A percentile compares a stretch with the other conserved stretches of the same genome.
Conservation (phyloP, 805 yeast genomes). For the Barnettozyma botsteinii region DNA sequence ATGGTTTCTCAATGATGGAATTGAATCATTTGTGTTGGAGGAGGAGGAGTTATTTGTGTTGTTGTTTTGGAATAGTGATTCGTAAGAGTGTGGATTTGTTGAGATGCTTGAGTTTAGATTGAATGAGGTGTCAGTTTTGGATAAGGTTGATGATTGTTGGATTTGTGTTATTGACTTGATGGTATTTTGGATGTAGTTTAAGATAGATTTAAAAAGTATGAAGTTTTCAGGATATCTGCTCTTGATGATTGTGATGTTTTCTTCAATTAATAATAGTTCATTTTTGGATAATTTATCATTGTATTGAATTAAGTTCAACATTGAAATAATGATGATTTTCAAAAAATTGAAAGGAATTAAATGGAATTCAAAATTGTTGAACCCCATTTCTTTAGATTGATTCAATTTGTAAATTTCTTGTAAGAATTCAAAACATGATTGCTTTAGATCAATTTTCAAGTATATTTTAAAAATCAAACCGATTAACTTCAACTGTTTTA, state of each 20-base stretch:
- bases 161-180: slow-evolving; percentile 1
- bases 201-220: slow-evolving; percentile 18
- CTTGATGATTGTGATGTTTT: slow-evolving; percentile 17
- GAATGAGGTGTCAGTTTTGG: neutral
- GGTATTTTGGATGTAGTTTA: slow-evolving; percentile 6
- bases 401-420: slow-evolving; percentile 7
- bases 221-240: slow-evolving; percentile 26
- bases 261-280: slow-evolving; percentile 11
- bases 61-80: slow-evolving; percentile 6
- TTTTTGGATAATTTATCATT: slow-evolving; percentile 10
- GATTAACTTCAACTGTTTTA: slow-evolving; percentile 8
- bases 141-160: neutral
- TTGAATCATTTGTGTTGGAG: neutral
- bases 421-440: slow-evolving; percentile 15
- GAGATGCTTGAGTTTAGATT: neutral
- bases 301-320: slow-evolving; percentile 14
- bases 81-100: slow-evolving; percentile 4
- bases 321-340: slow-evolving; percentile 19
- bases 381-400: slow-evolving; percentile 15
- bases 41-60: neutral
- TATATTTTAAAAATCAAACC: slow-evolving; percentile 15
- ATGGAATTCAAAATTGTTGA: slow-evolving; percentile 26
- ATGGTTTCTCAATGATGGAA: slow-evolving; percentile 3
- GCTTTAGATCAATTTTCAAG: slow-evolving; percentile 12
- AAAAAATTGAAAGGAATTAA: slow-evolving; percentile 24